Evolutionary conservation across 768 basidiomycete genomes (phyloP).

Genomic region (Clitopilus hobsonii): DNA sequence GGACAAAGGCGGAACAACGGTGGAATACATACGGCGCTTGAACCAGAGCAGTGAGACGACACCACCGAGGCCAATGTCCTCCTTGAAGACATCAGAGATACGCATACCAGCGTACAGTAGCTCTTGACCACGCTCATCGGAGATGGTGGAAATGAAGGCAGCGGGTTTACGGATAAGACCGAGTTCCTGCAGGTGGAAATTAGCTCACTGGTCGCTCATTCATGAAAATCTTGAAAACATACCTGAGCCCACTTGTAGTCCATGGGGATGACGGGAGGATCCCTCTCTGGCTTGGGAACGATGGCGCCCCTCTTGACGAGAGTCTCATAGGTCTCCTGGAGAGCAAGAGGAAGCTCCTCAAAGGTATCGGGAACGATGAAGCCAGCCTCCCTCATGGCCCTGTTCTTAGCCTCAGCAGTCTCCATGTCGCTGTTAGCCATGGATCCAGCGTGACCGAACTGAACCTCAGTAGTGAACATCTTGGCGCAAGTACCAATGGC

Average conservation of each 20-base stretch:
- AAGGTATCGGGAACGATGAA: slow-evolving; percentile 98
- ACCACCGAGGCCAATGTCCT: slow-evolving; percentile 94
- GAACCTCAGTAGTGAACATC: slow-evolving; percentile 99
- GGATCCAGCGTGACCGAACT: slow-evolving; percentile 97
- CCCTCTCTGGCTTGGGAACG: slow-evolving; percentile 68
- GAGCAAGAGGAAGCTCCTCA: slow-evolving; percentile 85
- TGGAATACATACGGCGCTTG: slow-evolving; percentile 65
- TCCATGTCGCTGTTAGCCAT: slow-evolving; percentile 98
- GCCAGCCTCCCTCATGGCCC: slow-evolving; percentile 89
- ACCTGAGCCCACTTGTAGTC: slow-evolving; percentile 99
- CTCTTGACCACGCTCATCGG: slow-evolving; percentile 98
- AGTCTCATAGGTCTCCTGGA: slow-evolving; percentile 80
- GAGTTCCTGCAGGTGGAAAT: slow-evolving; percentile 51
- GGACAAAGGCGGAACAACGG: not conserved
- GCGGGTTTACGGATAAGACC: slow-evolving; percentile 98
- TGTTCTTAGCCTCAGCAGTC: slow-evolving; percentile 98
- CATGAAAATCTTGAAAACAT: slow-evolving; percentile 3
- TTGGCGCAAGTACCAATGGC: slow-evolving; percentile 99
- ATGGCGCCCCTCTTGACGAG: slow-evolving; percentile 72
- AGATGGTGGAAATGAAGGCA: slow-evolving; percentile 98
- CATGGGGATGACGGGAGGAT: slow-evolving; percentile 98
- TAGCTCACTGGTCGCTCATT: not conserved
- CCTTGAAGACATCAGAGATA: slow-evolving; percentile 98
- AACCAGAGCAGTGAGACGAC: slow-evolving; percentile 97
- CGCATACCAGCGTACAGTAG: slow-evolving; percentile 98